Percentiles rank a stretch among this genome's conserved stretches.
Conservation (phyloP, 257 asterid genomes). For the Penstemon newberryi region DNA sequence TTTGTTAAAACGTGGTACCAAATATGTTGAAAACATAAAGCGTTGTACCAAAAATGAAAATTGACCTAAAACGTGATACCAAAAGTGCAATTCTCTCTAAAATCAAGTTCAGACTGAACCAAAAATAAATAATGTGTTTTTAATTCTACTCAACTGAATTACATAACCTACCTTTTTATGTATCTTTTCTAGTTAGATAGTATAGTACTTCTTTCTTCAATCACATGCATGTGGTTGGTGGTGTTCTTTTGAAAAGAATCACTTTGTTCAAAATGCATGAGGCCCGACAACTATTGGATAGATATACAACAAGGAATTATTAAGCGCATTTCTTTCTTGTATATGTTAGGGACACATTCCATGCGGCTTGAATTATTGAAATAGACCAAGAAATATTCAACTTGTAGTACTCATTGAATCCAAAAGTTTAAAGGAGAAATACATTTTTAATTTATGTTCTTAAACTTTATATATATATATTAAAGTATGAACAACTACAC, state of each 20-base stretch:
- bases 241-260: constrained; percentile 4
- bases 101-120: too few species aligned
- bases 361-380: constrained; percentile 30
- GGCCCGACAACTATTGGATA: constrained; percentile 20
- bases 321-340: constrained; percentile 12
- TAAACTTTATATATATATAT: too few species aligned
- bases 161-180: constrained; percentile 14
- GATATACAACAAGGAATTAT: constrained; percentile 6
- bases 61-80: too few species aligned
- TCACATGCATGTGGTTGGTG: constrained; percentile 22
- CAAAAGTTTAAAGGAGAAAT: too few species aligned
- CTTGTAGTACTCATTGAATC: constrained; percentile 10
- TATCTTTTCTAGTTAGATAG: background rate
- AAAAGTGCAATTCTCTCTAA: too few species aligned
- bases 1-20: too few species aligned
- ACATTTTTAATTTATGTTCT: too few species aligned
- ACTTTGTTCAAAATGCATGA: background rate
- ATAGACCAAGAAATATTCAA: constrained; percentile 24
- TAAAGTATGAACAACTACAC: too few species aligned
- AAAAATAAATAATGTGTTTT: too few species aligned
- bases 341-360: constrained; percentile 29
- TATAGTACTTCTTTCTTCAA: background rate
- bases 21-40: too few species aligned
- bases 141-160: too few species aligned
- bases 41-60: too few species aligned